Percentiles rank a stretch among this genome's conserved stretches.
These are phyloP conservation scores for Pythium periplocum DNA, from an alignment of 352 stramenopile genomes.

Conservation along the genomic window DNA sequence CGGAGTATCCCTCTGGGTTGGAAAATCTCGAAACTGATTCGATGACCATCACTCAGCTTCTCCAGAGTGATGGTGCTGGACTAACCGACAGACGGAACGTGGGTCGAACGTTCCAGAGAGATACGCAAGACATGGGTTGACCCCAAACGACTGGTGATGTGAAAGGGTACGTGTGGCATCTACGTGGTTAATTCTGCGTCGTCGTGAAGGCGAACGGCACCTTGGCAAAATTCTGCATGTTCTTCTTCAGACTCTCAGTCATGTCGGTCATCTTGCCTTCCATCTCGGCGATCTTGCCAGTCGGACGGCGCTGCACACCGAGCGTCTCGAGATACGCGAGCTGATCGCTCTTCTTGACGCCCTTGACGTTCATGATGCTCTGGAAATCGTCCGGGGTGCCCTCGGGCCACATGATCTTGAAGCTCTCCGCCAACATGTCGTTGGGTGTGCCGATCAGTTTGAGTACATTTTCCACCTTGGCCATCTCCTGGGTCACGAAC, in stretches of 20 bases:
- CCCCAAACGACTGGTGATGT: no score
- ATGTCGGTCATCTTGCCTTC: conserved; percentile 86
- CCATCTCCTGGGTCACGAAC: conserved; percentile 95
- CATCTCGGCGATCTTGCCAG: conserved; percentile 74
- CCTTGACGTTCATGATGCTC: conserved; percentile 95
- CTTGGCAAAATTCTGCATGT: conserved; percentile 83
- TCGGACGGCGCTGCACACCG: conserved; percentile 55
- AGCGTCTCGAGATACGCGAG: conserved; percentile 51
- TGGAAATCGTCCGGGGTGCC: conserved; percentile 91
- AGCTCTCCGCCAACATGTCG: conserved; percentile 95
- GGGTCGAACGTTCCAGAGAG: conserved; percentile 12
- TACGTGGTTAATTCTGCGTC: background rate
- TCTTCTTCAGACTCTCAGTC: conserved; percentile 81
- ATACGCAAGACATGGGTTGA: background rate
- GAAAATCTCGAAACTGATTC: conserved; percentile 4
- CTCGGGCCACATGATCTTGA: conserved; percentile 95
- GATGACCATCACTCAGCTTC: conserved; percentile 2
- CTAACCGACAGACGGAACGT: background rate
- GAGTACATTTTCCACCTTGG: conserved; percentile 95
- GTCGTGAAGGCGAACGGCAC: conserved; percentile 57
- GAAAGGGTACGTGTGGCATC: conserved; percentile 5
- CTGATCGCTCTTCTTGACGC: conserved; percentile 79
- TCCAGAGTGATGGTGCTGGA: conserved; percentile 5
- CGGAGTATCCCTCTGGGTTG: conserved; percentile 1
- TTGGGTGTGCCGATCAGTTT: conserved; percentile 97